A percentile compares a stretch with the other conserved stretches of the same genome.
Evolutionary conservation across 108 stramenopile genomes (phyloP).

Genomic region (Skeletonema potamos): DNA sequence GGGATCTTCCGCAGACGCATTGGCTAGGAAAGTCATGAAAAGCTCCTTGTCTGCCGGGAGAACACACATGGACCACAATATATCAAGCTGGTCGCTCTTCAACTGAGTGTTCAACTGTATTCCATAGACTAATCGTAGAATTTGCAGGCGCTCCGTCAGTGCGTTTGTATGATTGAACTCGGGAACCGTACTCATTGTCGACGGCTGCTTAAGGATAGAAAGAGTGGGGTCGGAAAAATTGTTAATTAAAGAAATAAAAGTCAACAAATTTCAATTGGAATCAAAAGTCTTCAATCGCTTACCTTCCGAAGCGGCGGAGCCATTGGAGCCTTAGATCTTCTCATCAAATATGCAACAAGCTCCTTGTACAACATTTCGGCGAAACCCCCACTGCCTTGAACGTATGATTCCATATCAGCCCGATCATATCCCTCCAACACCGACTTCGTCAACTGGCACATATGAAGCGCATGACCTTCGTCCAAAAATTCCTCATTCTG

Average conservation of each 20-base stretch:
- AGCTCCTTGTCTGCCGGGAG: slow-evolving; percentile 70
- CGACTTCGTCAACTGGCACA: slow-evolving; percentile 81
- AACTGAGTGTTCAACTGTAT: slow-evolving; percentile 51
- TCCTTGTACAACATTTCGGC: slow-evolving; percentile 64
- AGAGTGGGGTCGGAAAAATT: not conserved
- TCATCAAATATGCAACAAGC: slow-evolving; percentile 65
- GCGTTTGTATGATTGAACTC: slow-evolving; percentile 47
- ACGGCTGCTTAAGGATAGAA: slow-evolving; percentile 22
- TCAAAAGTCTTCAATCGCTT: not conserved
- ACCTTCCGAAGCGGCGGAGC: slow-evolving; percentile 42
- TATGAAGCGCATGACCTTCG: slow-evolving; percentile 68
- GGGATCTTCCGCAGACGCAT: slow-evolving; percentile 49
- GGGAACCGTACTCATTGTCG: slow-evolving; percentile 30
- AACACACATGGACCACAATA: slow-evolving; percentile 74
- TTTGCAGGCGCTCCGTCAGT: slow-evolving; percentile 61
- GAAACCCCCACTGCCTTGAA: slow-evolving; percentile 23
- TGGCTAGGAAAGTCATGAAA: slow-evolving; percentile 79
- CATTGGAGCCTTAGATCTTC: slow-evolving; percentile 17
- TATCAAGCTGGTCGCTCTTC: slow-evolving; percentile 54
- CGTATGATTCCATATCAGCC: slow-evolving; percentile 49
- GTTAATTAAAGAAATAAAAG: slow-evolving; percentile 4
- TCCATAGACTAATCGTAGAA: slow-evolving; percentile 80
- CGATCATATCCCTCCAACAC: slow-evolving; percentile 76
- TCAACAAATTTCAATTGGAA: not conserved
- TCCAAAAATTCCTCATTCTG: slow-evolving; percentile 36